phyloP scores from a whole-genome alignment of 2,329 filamentous ascomycete species.

The Apiospora hydei region DNA sequence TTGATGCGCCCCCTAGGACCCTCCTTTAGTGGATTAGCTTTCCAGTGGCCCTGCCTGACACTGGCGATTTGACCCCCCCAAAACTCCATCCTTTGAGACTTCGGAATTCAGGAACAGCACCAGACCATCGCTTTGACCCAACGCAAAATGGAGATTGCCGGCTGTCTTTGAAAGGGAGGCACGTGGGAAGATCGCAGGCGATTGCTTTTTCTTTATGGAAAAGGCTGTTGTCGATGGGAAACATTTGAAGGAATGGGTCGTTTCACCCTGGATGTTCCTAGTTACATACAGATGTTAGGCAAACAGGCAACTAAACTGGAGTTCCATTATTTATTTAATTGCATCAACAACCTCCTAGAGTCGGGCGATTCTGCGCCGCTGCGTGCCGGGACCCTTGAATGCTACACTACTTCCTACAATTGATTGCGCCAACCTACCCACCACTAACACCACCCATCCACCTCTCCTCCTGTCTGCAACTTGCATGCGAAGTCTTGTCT shows the following conservation, averaged over 20 bases:
- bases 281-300: not conserved
- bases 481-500: slow-evolving; percentile 17
- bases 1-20: not conserved
- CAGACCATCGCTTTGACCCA: slow-evolving; percentile 5
- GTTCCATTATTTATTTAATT: not conserved
- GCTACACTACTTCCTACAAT: slow-evolving; percentile 19
- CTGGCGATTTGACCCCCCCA: not conserved
- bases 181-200: slow-evolving; percentile 2
- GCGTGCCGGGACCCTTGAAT: not conserved
- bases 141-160: slow-evolving; percentile 7
- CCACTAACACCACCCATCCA: not conserved
- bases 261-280: not conserved
- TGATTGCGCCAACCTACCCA: slow-evolving; percentile 20
- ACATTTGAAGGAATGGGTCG: not conserved
- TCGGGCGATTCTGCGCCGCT: slow-evolving; percentile 3
- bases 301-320: not conserved
- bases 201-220: not conserved
- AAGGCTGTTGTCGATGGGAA: not conserved
- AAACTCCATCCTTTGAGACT: slow-evolving; percentile 1
- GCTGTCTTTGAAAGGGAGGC: slow-evolving; percentile 13
- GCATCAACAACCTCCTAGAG: slow-evolving; percentile 4
- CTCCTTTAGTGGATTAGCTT: slow-evolving; percentile 16
- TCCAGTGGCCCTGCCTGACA: not conserved
- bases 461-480: slow-evolving; percentile 4
- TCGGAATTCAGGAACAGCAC: slow-evolving; percentile 12